Percentiles rank a stretch among this genome's conserved stretches.
phyloP scores from a whole-genome alignment of 768 basidiomycete genomes.

The Mycena leptocephala region DNA sequence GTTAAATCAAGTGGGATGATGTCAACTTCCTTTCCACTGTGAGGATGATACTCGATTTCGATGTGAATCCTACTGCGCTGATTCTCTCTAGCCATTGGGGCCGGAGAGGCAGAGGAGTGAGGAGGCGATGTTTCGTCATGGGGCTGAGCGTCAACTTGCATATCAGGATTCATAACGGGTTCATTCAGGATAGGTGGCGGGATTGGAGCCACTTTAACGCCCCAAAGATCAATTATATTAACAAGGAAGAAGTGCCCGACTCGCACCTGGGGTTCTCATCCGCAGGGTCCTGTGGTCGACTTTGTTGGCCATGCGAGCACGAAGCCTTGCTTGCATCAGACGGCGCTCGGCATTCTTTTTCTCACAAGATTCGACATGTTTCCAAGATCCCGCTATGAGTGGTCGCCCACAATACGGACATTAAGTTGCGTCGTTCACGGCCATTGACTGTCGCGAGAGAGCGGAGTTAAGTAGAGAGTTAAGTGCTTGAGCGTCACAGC shows the following conservation, averaged over 20 bases:
- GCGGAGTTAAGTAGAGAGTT: too few species aligned
- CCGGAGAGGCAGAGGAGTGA: background rate
- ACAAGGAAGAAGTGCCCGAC: background rate
- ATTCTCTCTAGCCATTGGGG: background rate
- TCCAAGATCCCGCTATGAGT: background rate
- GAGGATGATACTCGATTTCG: conserved; percentile 30
- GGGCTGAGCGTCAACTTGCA: background rate
- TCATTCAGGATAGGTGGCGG: background rate
- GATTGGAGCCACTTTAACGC: background rate
- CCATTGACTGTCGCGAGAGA: background rate
- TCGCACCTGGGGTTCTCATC: background rate
- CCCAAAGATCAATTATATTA: background rate
- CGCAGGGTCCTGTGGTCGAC: background rate
- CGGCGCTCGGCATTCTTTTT: background rate
- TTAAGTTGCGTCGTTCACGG: background rate
- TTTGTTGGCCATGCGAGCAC: background rate
- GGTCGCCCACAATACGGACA: background rate
- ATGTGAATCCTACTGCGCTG: conserved; percentile 3
- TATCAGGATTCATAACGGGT: background rate
- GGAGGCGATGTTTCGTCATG: background rate
- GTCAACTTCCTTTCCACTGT: background rate
- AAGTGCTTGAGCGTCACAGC: background rate
- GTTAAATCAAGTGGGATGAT: conserved; percentile 22
- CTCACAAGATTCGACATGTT: conserved; percentile 2
- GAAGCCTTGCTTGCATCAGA: background rate